Evolutionary conservation across 2,329 filamentous ascomycete genomes (phyloP).

Genomic region (Mollisiaceae sp.): DNA sequence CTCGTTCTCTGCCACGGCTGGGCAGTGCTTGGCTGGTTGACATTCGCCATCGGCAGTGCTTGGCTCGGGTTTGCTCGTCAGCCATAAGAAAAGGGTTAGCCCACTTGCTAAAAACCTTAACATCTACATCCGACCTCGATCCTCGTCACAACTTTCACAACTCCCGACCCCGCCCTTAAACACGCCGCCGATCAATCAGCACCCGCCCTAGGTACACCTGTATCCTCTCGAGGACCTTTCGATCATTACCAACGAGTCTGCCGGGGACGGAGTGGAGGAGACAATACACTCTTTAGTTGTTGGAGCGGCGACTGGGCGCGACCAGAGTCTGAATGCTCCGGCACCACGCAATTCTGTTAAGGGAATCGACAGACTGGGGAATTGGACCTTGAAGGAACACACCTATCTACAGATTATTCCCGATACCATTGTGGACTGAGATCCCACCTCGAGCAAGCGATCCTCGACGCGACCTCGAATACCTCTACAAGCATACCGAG

Average conservation of each 20-base stretch:
- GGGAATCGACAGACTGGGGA: constrained; percentile 44
- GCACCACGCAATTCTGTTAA: constrained; percentile 39
- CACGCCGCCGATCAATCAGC: not conserved
- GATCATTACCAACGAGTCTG: constrained; percentile 11
- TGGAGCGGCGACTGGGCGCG: constrained; percentile 56
- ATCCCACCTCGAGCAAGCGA: not conserved
- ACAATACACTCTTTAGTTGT: constrained; percentile 15
- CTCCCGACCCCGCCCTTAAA: constrained; percentile 10
- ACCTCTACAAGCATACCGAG: constrained; percentile 13
- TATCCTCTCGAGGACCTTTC: constrained; percentile 17
- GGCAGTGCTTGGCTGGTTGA: not conserved
- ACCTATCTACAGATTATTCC: not conserved
- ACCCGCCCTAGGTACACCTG: not conserved
- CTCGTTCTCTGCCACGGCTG: not conserved
- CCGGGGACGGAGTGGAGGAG: not conserved
- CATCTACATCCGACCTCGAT: not conserved
- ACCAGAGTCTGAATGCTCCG: constrained; percentile 51
- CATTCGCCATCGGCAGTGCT: not conserved
- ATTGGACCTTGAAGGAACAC: constrained; percentile 25
- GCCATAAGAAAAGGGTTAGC: constrained; percentile 12
- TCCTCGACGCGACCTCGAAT: constrained; percentile 10
- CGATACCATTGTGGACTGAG: not conserved
- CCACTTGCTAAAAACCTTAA: constrained; percentile 9
- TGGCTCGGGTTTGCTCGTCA: not conserved
- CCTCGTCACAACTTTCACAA: constrained; percentile 12